phyloP scores from a whole-genome alignment of 2,329 filamentous ascomycete genomes.

The Trichoderma oligosporum region DNA sequence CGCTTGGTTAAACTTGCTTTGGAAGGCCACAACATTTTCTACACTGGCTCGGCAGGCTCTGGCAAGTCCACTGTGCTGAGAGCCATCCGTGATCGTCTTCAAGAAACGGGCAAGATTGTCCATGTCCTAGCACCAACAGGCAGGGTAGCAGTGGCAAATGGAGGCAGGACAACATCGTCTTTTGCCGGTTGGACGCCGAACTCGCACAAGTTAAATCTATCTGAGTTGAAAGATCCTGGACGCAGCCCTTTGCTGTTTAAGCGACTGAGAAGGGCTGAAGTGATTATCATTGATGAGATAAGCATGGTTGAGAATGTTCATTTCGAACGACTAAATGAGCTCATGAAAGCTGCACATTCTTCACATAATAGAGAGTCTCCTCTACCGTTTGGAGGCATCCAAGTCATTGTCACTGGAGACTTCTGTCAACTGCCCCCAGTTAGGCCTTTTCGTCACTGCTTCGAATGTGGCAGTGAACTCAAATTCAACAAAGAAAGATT shows the following conservation, averaged over 20 bases:
- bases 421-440: conserved; percentile 60
- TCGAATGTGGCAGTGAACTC: conserved; percentile 21
- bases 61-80: conserved; percentile 31
- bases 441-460: conserved; percentile 44
- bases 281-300: conserved; percentile 63
- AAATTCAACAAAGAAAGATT: neutral
- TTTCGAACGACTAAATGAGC: conserved; percentile 25
- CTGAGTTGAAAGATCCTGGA: neutral
- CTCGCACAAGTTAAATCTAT: conserved; percentile 8
- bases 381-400: conserved; percentile 27
- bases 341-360: conserved; percentile 31
- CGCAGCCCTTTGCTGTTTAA: conserved; percentile 35
- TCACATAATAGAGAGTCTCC: neutral
- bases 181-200: conserved; percentile 54
- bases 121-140: conserved; percentile 58
- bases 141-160: conserved; percentile 53
- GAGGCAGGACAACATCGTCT: conserved; percentile 53
- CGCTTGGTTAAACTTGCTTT: conserved; percentile 42
- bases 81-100: conserved; percentile 22
- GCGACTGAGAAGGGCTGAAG: conserved; percentile 38
- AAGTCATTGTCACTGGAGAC: conserved; percentile 38
- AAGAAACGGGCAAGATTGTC: conserved; percentile 31
- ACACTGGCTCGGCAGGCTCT: conserved; percentile 57
- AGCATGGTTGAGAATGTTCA: conserved; percentile 57
- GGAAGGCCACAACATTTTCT: conserved; percentile 56